phyloP scores from a whole-genome alignment of 164 flowering plant species.

The Magnolia officinalis region DNA sequence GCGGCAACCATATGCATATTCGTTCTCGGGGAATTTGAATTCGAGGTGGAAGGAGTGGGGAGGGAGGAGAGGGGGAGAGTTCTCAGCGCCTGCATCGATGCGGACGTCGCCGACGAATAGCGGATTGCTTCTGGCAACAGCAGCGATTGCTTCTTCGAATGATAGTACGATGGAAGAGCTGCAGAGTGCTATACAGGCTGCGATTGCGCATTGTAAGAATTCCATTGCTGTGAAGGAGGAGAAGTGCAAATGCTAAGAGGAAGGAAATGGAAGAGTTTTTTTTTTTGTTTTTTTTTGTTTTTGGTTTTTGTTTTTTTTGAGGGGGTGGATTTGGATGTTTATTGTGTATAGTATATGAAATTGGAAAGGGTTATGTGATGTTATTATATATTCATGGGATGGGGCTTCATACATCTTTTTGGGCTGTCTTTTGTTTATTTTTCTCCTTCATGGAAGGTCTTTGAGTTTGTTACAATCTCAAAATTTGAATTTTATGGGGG shows the following conservation, averaged over 20 bases:
- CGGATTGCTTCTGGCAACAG: constrained; percentile 47
- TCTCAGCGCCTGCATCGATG: constrained; percentile 82
- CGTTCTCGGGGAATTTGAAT: constrained; percentile 45
- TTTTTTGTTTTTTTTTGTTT: neutral
- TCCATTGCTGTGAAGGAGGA: constrained; percentile 54
- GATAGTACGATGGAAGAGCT: constrained; percentile 92
- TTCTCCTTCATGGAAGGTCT: too few species aligned
- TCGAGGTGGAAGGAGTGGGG: constrained; percentile 27
- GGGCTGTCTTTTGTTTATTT: too few species aligned
- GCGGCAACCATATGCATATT: constrained; percentile 31
- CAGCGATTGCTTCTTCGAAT: constrained; percentile 26
- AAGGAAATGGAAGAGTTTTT: neutral
- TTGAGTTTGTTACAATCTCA: too few species aligned
- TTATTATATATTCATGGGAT: too few species aligned
- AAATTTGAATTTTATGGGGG: too few species aligned
- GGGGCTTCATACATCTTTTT: too few species aligned
- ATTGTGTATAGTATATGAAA: neutral
- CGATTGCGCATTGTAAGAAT: constrained; percentile 94
- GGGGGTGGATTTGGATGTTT: neutral
- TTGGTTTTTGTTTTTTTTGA: neutral
- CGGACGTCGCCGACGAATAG: constrained; percentile 77
- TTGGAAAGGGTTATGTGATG: too few species aligned
- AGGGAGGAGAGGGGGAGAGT: constrained; percentile 33
- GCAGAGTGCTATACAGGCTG: constrained; percentile 94
- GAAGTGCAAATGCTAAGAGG: constrained; percentile 10